Conservation (phyloP, 23 red algal genomes). For the Pyropia haitanensis region DNA sequence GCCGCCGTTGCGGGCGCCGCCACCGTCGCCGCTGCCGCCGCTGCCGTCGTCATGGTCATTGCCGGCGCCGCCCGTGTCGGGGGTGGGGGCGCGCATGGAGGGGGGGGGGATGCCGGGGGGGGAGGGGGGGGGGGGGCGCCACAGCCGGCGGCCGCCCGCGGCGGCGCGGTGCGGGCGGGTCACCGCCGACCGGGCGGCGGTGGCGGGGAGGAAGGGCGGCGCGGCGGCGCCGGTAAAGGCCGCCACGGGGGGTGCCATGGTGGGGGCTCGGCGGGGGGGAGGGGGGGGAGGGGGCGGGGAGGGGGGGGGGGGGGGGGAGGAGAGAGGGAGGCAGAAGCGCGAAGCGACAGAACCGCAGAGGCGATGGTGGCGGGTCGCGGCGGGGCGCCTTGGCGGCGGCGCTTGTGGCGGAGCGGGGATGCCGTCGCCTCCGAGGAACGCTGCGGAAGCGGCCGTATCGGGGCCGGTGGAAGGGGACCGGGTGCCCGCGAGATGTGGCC, state of each 20-base stretch:
- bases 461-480: no score
- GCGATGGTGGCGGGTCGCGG: no score
- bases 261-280: neutral
- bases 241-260: neutral
- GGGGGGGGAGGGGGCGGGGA: conserved; percentile 1
- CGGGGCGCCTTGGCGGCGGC: no score
- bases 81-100: neutral
- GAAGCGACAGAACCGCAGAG: no score
- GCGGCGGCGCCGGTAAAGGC: neutral
- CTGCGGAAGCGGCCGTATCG: no score
- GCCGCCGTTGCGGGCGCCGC: no score
- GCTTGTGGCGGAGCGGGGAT: no score
- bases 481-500: no score
- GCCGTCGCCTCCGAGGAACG: no score
- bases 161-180: neutral
- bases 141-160: neutral
- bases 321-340: no score
- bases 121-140: neutral
- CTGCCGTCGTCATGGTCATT: neutral
- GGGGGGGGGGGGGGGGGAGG: neutral
- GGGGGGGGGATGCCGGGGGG: neutral
- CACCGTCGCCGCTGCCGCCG: no score
- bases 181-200: no score
- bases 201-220: neutral
- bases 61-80: neutral